Conservation (phyloP, 352 stramenopile genomes). For the Halophytophthora batemanensis region DNA sequence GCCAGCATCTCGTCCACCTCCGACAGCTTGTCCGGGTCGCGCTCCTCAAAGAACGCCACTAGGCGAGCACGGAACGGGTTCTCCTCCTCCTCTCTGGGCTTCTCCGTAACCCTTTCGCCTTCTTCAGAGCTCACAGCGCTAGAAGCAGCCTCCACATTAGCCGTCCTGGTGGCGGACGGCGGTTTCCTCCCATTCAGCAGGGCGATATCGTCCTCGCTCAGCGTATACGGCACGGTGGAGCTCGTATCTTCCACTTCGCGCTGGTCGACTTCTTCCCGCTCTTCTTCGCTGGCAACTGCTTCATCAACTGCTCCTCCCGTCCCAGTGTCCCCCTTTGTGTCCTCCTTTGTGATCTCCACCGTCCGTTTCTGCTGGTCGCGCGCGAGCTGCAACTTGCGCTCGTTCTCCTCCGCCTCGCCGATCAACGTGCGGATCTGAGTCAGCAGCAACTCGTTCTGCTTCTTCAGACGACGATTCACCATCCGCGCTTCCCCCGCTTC, state of each 20-base stretch:
- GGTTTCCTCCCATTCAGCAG: constrained; percentile 52
- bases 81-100: constrained; percentile 3
- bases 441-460: constrained; percentile 78
- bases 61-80: constrained; percentile 53
- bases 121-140: constrained; percentile 6
- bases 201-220: constrained; percentile 67
- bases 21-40: constrained; percentile 57
- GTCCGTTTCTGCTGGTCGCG: constrained; percentile 22
- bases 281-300: constrained; percentile 1
- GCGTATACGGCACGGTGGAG: constrained; percentile 47
- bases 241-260: constrained; percentile 7
- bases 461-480: constrained; percentile 80
- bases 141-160: not conserved
- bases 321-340: not conserved
- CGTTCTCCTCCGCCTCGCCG: constrained; percentile 47
- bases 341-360: constrained; percentile 3
- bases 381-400: constrained; percentile 32
- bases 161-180: constrained; percentile 3
- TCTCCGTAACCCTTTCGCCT: constrained; percentile 12
- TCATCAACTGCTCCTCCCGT: constrained; percentile 3
- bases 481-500: constrained; percentile 85
- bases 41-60: constrained; percentile 57
- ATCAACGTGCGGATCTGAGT: constrained; percentile 78
- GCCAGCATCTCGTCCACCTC: constrained; percentile 78
- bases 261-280: not conserved